Evolutionary conservation across 2,329 filamentous ascomycete genomes (phyloP).

Genomic region (Coniosporium tulheliwenetii): DNA sequence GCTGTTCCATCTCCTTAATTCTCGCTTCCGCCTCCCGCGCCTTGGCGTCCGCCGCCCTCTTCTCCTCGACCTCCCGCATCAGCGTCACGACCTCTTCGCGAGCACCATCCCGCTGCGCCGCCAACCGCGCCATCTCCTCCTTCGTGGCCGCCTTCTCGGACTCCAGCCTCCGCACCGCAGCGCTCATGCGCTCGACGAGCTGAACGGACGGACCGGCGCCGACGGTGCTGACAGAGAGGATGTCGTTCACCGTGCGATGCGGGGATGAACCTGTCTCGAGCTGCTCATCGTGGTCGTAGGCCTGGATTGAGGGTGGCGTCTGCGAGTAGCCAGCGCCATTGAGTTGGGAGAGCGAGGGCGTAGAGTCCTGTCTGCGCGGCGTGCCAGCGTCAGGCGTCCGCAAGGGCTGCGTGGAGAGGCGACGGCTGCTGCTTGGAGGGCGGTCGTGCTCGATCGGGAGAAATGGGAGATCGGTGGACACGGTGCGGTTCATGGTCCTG

Average conservation of each 20-base stretch:
- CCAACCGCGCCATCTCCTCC: conserved; percentile 70
- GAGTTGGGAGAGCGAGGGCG: conserved; percentile 14
- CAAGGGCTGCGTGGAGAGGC: conserved; percentile 6
- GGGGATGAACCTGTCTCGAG: conserved; percentile 43
- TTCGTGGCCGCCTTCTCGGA: conserved; percentile 78
- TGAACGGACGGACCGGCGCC: conserved; percentile 87
- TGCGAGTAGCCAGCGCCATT: not conserved
- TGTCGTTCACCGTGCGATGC: conserved; percentile 49
- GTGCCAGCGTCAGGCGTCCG: conserved; percentile 7
- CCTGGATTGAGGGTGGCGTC: conserved; percentile 30
- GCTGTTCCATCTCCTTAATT: conserved; percentile 50
- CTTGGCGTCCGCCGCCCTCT: conserved; percentile 42
- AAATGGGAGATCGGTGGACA: conserved; percentile 14
- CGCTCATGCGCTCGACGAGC: conserved; percentile 90
- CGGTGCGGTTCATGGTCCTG: conserved; percentile 14
- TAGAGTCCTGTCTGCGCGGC: conserved; percentile 29
- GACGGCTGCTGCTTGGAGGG: conserved; percentile 17
- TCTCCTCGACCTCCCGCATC: conserved; percentile 72
- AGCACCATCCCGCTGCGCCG: conserved; percentile 79
- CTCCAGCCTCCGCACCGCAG: conserved; percentile 78
- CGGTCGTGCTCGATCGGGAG: conserved; percentile 16
- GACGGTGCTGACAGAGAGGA: conserved; percentile 48
- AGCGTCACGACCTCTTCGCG: conserved; percentile 78
- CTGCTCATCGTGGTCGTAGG: conserved; percentile 40
- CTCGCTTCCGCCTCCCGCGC: conserved; percentile 52